Evolutionary conservation across 805 yeast species (phyloP).

Genomic region (Nakazawaea peltata): DNA sequence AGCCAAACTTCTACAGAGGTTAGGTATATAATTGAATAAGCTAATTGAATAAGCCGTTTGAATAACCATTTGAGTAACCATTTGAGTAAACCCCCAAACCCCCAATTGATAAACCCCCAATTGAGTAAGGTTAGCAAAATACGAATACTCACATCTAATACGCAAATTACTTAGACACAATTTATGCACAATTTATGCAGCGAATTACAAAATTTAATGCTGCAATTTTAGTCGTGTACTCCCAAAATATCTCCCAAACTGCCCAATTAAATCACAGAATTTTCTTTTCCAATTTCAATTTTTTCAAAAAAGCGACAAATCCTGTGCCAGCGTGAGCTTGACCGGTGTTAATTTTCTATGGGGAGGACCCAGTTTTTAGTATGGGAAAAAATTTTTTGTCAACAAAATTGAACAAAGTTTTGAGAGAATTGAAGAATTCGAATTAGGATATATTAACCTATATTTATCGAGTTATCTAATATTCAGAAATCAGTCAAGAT

Average conservation of each 20-base stretch:
- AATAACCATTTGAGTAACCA: neutral
- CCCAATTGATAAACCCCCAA: neutral
- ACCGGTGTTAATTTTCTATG: too few species aligned
- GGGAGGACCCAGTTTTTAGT: too few species aligned
- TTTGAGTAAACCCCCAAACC: neutral
- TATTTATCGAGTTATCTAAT: neutral
- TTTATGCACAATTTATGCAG: too few species aligned
- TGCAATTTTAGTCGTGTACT: neutral
- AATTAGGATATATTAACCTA: neutral
- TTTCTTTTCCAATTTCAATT: slow-evolving; percentile 2
- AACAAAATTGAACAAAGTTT: neutral
- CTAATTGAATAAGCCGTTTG: too few species aligned
- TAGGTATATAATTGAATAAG: neutral
- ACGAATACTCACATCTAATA: too few species aligned
- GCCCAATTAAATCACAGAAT: slow-evolving; percentile 9
- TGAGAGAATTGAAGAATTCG: neutral
- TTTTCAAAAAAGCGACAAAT: slow-evolving; percentile 1
- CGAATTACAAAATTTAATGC: too few species aligned
- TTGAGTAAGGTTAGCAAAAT: too few species aligned
- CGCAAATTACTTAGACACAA: too few species aligned
- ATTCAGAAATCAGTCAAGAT: slow-evolving; percentile 4
- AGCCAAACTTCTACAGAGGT: slow-evolving; percentile 57
- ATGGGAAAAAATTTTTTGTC: slow-evolving; percentile 1
- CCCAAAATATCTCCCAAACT: neutral
- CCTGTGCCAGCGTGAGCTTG: too few species aligned